These are phyloP conservation scores for Cryptococcus wingfieldii DNA, from an alignment of 1,284 basidiomycete genomes.

Conservation along the genomic window DNA sequence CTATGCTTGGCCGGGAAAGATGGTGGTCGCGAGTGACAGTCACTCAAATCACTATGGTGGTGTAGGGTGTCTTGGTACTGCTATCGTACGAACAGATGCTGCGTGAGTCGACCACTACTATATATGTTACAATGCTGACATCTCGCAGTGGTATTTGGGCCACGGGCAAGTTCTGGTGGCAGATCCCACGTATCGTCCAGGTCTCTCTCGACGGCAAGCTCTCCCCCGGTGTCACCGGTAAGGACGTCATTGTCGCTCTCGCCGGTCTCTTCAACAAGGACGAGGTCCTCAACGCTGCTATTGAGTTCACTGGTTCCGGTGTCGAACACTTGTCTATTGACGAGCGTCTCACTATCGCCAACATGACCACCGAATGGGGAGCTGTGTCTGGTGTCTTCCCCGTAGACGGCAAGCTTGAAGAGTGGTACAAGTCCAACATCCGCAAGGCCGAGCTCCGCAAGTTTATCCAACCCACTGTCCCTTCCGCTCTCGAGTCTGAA, in stretches of 20 bases:
- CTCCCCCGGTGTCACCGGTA: constrained; percentile 87
- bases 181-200: constrained; percentile 93
- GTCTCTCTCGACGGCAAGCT: constrained; percentile 84
- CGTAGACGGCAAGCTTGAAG: constrained; percentile 72
- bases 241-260: constrained; percentile 96
- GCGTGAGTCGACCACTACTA: constrained; percentile 31
- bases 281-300: constrained; percentile 95
- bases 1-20: constrained; percentile 87
- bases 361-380: constrained; percentile 99
- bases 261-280: constrained; percentile 97
- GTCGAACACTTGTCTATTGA: constrained; percentile 77
- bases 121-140: not conserved
- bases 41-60: constrained; percentile 97
- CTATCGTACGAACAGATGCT: constrained; percentile 75
- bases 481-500: constrained; percentile 41
- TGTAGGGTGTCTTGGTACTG: constrained; percentile 93
- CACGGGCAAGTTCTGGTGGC: constrained; percentile 99
- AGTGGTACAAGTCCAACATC: constrained; percentile 84
- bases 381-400: constrained; percentile 95
- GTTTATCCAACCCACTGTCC: constrained; percentile 53
- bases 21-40: constrained; percentile 92
- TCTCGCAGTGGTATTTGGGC: constrained; percentile 77
- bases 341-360: constrained; percentile 89
- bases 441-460: constrained; percentile 73
- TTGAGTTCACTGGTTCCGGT: constrained; percentile 95